Conservation (phyloP, 257 asterid species). For the Solanum bulbocastanum region DNA sequence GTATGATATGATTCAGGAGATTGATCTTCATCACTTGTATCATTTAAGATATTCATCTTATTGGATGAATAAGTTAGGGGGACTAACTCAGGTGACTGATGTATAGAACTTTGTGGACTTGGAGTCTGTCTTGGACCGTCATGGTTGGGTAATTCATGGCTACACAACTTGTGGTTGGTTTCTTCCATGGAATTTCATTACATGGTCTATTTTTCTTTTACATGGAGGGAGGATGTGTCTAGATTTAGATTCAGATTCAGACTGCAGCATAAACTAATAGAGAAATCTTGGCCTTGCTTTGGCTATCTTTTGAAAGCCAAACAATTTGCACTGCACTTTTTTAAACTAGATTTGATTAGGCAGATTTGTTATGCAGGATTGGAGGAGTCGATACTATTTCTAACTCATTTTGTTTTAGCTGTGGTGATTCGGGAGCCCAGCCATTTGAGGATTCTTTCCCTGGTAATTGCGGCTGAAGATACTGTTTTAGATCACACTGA, state of each 20-base stretch:
- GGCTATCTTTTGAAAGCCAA: neutral
- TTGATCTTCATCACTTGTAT: neutral
- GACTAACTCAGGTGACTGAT: neutral
- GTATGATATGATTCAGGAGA: neutral
- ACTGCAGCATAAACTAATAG: neutral
- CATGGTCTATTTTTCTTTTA: neutral
- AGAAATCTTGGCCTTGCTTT: neutral
- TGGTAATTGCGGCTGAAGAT: conserved; percentile 11
- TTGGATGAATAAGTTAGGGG: neutral
- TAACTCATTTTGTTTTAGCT: conserved; percentile 44
- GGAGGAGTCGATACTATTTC: conserved; percentile 28
- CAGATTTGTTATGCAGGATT: conserved; percentile 33
- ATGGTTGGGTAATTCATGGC: neutral
- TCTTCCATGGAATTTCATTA: neutral
- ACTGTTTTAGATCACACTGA: neutral
- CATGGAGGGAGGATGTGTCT: neutral
- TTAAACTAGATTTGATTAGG: neutral
- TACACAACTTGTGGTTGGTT: neutral
- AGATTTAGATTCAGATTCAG: neutral
- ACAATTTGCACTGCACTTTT: neutral
- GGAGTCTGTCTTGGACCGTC: neutral
- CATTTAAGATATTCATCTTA: neutral
- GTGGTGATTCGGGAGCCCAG: conserved; percentile 45
- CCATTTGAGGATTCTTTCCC: conserved; percentile 26
- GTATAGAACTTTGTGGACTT: neutral